phyloP scores from a whole-genome alignment of 2,329 filamentous ascomycete species.

The Onygena corvina region DNA sequence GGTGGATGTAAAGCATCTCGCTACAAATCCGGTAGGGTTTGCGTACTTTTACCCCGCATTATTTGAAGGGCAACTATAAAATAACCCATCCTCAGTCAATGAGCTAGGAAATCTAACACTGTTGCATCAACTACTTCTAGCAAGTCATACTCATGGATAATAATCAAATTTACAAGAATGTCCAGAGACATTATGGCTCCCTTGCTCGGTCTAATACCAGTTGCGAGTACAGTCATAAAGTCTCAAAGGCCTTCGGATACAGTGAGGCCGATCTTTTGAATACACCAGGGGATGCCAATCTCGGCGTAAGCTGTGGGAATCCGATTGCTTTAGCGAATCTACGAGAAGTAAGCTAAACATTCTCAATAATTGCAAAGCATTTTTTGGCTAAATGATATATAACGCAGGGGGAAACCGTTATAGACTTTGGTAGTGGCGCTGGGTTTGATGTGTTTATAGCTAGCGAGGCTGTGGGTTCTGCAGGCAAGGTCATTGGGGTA shows the following conservation, averaged over 20 bases:
- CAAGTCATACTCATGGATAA: too few relatives aligned
- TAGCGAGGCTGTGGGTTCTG: conserved; percentile 38
- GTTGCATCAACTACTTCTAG: too few relatives aligned
- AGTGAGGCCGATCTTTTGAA: conserved; percentile 36
- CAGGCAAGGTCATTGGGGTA: conserved; percentile 43
- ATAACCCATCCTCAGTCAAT: too few relatives aligned
- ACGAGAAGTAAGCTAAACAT: conserved; percentile 26
- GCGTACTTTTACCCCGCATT: too few relatives aligned
- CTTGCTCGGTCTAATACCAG: conserved; percentile 24
- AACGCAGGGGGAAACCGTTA: conserved; percentile 42
- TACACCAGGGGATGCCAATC: conserved; percentile 40
- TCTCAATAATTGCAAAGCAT: background rate
- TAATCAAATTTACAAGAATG: conserved; percentile 14
- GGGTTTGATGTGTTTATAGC: conserved; percentile 49
- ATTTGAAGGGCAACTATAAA: too few relatives aligned
- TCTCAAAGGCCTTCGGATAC: conserved; percentile 46
- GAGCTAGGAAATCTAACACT: too few relatives aligned
- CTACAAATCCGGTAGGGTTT: too few relatives aligned
- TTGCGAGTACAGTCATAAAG: conserved; percentile 28
- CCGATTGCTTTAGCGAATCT: conserved; percentile 40
- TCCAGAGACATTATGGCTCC: conserved; percentile 17
- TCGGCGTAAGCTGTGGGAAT: conserved; percentile 46
- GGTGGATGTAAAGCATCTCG: too few relatives aligned
- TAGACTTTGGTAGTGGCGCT: conserved; percentile 47
- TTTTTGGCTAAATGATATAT: background rate